phyloP scores from a whole-genome alignment of 2,329 filamentous ascomycete species.

The Aspergillus sp. region DNA sequence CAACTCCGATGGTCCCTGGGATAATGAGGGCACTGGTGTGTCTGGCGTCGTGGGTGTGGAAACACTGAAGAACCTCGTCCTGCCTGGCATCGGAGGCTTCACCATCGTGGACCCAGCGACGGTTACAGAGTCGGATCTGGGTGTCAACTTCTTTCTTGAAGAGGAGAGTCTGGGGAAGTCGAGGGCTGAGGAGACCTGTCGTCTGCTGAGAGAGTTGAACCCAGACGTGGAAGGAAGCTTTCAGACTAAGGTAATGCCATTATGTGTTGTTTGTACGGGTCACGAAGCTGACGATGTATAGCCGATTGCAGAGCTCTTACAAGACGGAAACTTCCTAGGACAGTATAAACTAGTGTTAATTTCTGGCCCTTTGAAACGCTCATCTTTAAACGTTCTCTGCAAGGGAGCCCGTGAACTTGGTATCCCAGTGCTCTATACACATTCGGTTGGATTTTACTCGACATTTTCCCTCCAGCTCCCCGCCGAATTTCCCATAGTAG shows the following conservation, averaged over 20 bases:
- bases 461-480: constrained; percentile 76
- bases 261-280: constrained; percentile 1
- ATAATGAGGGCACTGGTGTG: constrained; percentile 41
- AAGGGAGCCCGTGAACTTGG: constrained; percentile 48
- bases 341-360: constrained; percentile 57
- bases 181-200: constrained; percentile 70
- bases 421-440: constrained; percentile 72
- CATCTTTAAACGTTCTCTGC: constrained; percentile 46
- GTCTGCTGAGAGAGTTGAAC: constrained; percentile 78
- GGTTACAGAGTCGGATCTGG: constrained; percentile 77
- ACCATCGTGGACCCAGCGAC: constrained; percentile 76
- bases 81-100: constrained; percentile 86
- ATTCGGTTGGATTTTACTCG: constrained; percentile 88
- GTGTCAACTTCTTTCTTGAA: constrained; percentile 95
- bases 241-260: constrained; percentile 44
- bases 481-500: constrained; percentile 80
- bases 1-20: constrained; percentile 54
- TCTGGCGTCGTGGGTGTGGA: constrained; percentile 84
- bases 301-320: constrained; percentile 33
- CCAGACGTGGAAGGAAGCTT: constrained; percentile 80
- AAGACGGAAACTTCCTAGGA: constrained; percentile 31
- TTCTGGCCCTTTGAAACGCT: constrained; percentile 51
- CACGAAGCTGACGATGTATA: constrained; percentile 13
- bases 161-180: constrained; percentile 67
- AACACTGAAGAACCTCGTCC: constrained; percentile 91